Base-by-base conservation (phyloP, 2,329 filamentous ascomycete species). In the Sclerotinia nivalis region DNA sequence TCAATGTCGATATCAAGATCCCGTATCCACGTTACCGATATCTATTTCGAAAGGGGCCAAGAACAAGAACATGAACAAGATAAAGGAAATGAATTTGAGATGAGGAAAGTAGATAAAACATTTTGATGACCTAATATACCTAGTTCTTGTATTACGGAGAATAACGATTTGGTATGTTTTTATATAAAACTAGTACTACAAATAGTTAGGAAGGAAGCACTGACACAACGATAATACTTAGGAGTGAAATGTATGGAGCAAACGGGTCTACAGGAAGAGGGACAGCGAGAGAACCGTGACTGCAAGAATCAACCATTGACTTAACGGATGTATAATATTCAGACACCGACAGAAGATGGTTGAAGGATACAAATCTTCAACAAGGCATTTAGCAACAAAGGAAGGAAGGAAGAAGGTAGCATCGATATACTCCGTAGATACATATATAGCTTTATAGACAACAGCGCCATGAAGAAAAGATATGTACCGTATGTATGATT, bases 231-330 rank as follows among this genome's bases (percentile, higher is more conserved):
- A 61, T 61, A 61, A 61, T 61, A 31, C 40, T 64, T 34, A 50
- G 60, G 60, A 50, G 34, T 12, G 25, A 45, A 45, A 60, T 31
- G 28, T 18, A 50, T 64, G 60, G 43, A 43, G 59, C 9, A 43
- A n/a, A 47, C 22, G 43, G 60, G 12, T 47, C 43, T 34, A 5
- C 10, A 37, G 59, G 20, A 64, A 52, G 60, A 50, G 59, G 59
- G 60, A 50, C 60, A 64, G 47, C 61, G 13, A 40, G 47, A 64
- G 61, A 40, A 64, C 47, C 61, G 61, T 64, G 61, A 64, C 60
- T 45, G n/a, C 20, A 12, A 25, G 37, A 20, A 31, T 52, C 1
- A n/a, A 45, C 20, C 43, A 25, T 40, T 61, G 58, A 61, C 25
- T 20, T 31, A 34, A 43, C 49, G 47, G 47, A 66, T n/a, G 9